These are phyloP conservation scores for Suillus americanus DNA, from an alignment of 768 basidiomycete genomes.

Conservation along the genomic window DNA sequence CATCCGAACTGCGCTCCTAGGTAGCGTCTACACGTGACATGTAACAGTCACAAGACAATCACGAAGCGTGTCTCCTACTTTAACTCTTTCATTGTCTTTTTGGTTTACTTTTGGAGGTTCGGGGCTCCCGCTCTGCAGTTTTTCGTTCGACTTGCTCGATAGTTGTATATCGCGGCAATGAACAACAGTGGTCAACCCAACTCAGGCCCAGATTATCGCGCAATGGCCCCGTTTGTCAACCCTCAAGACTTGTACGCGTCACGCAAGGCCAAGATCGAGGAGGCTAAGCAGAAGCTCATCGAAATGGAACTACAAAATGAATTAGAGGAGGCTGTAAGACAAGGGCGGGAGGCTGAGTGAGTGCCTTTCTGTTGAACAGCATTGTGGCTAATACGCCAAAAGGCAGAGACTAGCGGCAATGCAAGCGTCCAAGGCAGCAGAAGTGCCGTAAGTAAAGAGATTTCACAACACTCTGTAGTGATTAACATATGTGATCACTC, in stretches of 20 bases:
- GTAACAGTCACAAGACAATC: constrained; percentile 1
- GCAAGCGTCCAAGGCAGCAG: neutral
- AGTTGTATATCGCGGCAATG: neutral
- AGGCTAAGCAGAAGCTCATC: neutral
- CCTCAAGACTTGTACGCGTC: neutral
- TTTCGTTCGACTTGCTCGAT: neutral
- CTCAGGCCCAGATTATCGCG: neutral
- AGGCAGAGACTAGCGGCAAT: constrained; percentile 22
- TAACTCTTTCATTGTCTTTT: neutral
- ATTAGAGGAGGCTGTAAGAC: constrained; percentile 36
- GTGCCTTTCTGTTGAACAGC: constrained; percentile 11
- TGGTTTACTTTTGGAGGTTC: neutral
- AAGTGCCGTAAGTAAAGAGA: neutral
- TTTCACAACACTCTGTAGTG: neutral
- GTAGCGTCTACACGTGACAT: constrained; percentile 3
- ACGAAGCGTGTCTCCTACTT: neutral
- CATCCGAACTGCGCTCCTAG: constrained; percentile 2
- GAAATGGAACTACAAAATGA: constrained; percentile 16
- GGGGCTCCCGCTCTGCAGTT: neutral
- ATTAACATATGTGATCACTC: neutral
- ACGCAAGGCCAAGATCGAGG: constrained; percentile 1
- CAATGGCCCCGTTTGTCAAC: neutral
- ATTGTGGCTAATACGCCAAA: constrained; percentile 2
- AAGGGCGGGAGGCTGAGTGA: constrained; percentile 48
- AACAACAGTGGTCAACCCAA: neutral